A percentile compares a stretch with the other conserved stretches of the same genome.
Evolutionary conservation across 805 yeast species (phyloP).

Genomic region (Helenozyma baotianmanensis): DNA sequence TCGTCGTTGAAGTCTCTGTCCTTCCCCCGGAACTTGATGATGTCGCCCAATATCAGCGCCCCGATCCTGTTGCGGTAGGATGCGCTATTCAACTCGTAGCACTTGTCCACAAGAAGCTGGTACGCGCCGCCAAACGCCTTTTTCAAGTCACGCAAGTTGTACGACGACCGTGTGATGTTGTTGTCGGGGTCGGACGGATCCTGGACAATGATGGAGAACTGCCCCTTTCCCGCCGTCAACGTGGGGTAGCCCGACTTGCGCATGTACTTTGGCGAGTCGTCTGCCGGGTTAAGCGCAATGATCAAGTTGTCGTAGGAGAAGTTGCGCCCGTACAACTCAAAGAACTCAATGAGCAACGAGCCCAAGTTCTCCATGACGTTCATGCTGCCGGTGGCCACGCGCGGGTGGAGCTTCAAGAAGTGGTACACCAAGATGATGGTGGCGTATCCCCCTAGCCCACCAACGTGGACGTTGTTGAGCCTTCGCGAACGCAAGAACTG

Average conservation of each 20-base stretch:
- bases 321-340: constrained; percentile 85
- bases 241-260: constrained; percentile 51
- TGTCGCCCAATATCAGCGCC: constrained; percentile 72
- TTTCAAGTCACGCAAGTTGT: constrained; percentile 71
- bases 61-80: constrained; percentile 65
- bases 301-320: constrained; percentile 82
- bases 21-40: constrained; percentile 69
- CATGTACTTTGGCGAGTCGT: constrained; percentile 57
- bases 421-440: constrained; percentile 83
- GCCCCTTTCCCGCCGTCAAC: constrained; percentile 46
- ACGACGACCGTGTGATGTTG: constrained; percentile 82
- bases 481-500: constrained; percentile 77
- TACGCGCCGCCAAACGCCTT: constrained; percentile 88
- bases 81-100: constrained; percentile 66
- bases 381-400: constrained; percentile 62
- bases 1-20: constrained; percentile 77
- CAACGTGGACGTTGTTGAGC: constrained; percentile 82
- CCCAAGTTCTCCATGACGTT: constrained; percentile 75
- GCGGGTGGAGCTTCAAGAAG: constrained; percentile 75
- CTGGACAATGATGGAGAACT: constrained; percentile 70
- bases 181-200: constrained; percentile 86
- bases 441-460: constrained; percentile 93
- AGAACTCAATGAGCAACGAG: constrained; percentile 80
- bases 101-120: constrained; percentile 67
- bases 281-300: constrained; percentile 51